phyloP scores from a whole-genome alignment of 257 asterid species.

The Haberlea rhodopensis region DNA sequence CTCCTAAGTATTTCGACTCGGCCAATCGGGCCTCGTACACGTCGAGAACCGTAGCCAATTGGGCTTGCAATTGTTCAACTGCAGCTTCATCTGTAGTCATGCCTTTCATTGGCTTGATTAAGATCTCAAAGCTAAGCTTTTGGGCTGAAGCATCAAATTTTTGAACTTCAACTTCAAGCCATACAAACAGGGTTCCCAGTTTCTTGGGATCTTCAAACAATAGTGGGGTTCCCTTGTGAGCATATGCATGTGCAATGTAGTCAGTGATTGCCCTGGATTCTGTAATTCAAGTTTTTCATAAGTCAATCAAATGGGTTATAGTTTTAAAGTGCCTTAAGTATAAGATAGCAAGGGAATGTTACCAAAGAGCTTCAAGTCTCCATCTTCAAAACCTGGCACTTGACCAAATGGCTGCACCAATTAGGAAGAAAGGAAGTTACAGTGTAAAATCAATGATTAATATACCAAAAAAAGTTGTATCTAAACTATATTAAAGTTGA shows the following conservation, averaged over 20 bases:
- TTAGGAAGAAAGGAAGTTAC: not conserved
- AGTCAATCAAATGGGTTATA: not conserved
- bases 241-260: slow-evolving; percentile 38
- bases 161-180: slow-evolving; percentile 39
- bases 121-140: slow-evolving; percentile 28
- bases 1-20: slow-evolving; percentile 47
- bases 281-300: not conserved
- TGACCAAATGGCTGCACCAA: slow-evolving; percentile 49
- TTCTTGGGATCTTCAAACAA: slow-evolving; percentile 29
- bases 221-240: slow-evolving; percentile 37
- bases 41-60: slow-evolving; percentile 42
- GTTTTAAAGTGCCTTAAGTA: not conserved
- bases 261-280: slow-evolving; percentile 47
- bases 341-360: not conserved
- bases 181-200: slow-evolving; percentile 27
- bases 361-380: slow-evolving; percentile 50
- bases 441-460: not conserved
- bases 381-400: slow-evolving; percentile 47
- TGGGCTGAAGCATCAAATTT: slow-evolving; percentile 31
- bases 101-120: slow-evolving; percentile 36
- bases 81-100: slow-evolving; percentile 25
- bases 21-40: slow-evolving; percentile 48
- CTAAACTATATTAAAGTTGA: not conserved
- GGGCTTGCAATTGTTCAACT: slow-evolving; percentile 24
- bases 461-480: not conserved